Conservation (phyloP, 352 stramenopile genomes). For the Phytophthora podocarpi region DNA sequence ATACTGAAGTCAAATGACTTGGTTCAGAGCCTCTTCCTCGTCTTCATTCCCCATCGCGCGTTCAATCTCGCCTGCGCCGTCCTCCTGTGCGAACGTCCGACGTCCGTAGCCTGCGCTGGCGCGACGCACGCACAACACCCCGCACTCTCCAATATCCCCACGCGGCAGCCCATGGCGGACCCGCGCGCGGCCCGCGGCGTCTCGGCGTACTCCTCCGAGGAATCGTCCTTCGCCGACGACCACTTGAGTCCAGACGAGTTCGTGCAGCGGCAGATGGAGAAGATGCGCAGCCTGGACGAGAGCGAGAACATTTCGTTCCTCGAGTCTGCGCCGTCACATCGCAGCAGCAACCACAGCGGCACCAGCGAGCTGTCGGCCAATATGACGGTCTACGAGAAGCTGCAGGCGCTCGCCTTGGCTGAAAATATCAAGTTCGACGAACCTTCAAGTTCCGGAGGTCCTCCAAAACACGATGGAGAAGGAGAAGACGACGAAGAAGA, state of each 20-base stretch:
- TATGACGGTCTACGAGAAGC: conserved; percentile 52
- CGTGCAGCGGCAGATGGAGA: conserved; percentile 51
- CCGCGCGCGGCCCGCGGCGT: conserved; percentile 23
- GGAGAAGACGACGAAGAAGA: conserved; percentile 45
- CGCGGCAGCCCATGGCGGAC: conserved; percentile 16
- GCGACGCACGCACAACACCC: not conserved
- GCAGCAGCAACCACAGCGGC: conserved; percentile 35
- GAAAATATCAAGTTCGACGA: conserved; percentile 48
- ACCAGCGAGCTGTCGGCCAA: conserved; percentile 27
- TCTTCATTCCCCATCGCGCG: conserved; percentile 26
- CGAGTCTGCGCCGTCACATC: conserved; percentile 29
- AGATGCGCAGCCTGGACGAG: conserved; percentile 53
- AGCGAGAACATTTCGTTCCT: conserved; percentile 21
- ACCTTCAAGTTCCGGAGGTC: conserved; percentile 5
- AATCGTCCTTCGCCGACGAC: conserved; percentile 60
- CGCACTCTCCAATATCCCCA: conserved; percentile 2
- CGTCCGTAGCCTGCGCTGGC: conserved; percentile 1
- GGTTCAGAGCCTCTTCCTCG: not conserved
- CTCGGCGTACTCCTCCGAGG: conserved; percentile 52
- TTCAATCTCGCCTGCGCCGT: conserved; percentile 28
- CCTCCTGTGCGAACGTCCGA: conserved; percentile 17
- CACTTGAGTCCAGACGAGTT: conserved; percentile 54
- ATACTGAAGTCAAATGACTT: not conserved
- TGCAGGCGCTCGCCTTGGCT: conserved; percentile 57
- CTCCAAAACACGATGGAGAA: not conserved